Evolutionary conservation across 1,284 basidiomycete species (phyloP).

Genomic region (Athelia psychrophila): DNA sequence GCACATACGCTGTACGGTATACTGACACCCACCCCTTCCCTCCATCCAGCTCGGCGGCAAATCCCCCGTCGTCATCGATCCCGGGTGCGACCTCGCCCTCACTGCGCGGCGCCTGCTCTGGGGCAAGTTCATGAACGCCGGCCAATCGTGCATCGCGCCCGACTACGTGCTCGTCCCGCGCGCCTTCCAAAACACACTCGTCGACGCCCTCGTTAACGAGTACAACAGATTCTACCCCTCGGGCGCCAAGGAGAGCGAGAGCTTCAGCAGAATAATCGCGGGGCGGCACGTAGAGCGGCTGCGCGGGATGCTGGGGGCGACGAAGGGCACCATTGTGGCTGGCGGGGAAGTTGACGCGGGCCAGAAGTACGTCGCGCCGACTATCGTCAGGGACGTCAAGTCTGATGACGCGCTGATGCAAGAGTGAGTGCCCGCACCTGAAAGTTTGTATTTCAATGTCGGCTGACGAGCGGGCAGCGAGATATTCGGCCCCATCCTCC

Average conservation of each 20-base stretch:
- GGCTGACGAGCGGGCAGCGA: constrained; percentile 32
- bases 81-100: constrained; percentile 56
- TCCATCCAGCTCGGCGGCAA: constrained; percentile 73
- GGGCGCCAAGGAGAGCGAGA: constrained; percentile 41
- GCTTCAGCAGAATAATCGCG: constrained; percentile 49
- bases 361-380: constrained; percentile 64
- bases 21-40: too few species aligned
- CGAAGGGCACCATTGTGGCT: constrained; percentile 68
- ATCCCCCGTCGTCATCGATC: constrained; percentile 80
- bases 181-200: constrained; percentile 59
- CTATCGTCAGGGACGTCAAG: constrained; percentile 62
- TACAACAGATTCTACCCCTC: constrained; percentile 54
- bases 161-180: constrained; percentile 80
- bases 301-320: constrained; percentile 58
- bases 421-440: constrained; percentile 50
- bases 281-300: constrained; percentile 59
- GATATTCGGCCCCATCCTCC: constrained; percentile 76
- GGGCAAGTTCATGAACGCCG: constrained; percentile 77
- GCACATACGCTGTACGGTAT: too few species aligned
- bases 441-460: background rate
- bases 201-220: constrained; percentile 61
- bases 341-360: constrained; percentile 67
- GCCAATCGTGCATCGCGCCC: constrained; percentile 74
- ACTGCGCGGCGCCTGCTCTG: constrained; percentile 70
- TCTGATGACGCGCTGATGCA: constrained; percentile 71